Percentiles rank a stretch among this genome's conserved stretches.
Conservation (phyloP, 2,329 filamentous ascomycete species). For the Helicocarpus griseus region DNA sequence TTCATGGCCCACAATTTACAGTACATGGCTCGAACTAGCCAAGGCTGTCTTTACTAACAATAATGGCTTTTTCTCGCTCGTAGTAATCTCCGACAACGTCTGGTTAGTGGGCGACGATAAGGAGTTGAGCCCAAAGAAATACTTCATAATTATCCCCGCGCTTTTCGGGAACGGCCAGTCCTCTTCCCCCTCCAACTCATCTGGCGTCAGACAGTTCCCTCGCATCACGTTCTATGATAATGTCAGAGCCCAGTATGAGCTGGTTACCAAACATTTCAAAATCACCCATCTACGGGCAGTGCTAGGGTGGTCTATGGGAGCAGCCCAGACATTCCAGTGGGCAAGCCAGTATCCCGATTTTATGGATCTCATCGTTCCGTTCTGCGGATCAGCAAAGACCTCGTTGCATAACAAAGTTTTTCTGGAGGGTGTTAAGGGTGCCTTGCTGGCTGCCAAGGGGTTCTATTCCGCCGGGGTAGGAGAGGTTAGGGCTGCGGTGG, state of each 20-base stretch:
- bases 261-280: conserved; percentile 54
- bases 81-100: conserved; percentile 58
- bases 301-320: conserved; percentile 63
- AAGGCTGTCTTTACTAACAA: background rate
- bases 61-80: conserved; percentile 5
- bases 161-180: conserved; percentile 62
- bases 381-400: conserved; percentile 56
- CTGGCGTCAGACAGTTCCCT: conserved; percentile 48
- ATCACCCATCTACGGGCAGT: conserved; percentile 53
- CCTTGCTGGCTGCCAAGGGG: conserved; percentile 49
- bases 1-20: too few relatives aligned
- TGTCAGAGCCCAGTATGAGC: conserved; percentile 54
- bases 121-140: conserved; percentile 53
- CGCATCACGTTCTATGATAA: conserved; percentile 59
- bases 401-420: conserved; percentile 60
- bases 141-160: conserved; percentile 60
- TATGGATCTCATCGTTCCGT: conserved; percentile 55
- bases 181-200: conserved; percentile 55
- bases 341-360: conserved; percentile 54
- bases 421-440: conserved; percentile 53
- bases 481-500: conserved; percentile 33
- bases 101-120: conserved; percentile 62
- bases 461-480: conserved; percentile 43
- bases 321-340: conserved; percentile 57
- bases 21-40: too few relatives aligned